Evolutionary conservation across 75 land plant species (phyloP).

Genomic region (Selaginella tamariscina): DNA sequence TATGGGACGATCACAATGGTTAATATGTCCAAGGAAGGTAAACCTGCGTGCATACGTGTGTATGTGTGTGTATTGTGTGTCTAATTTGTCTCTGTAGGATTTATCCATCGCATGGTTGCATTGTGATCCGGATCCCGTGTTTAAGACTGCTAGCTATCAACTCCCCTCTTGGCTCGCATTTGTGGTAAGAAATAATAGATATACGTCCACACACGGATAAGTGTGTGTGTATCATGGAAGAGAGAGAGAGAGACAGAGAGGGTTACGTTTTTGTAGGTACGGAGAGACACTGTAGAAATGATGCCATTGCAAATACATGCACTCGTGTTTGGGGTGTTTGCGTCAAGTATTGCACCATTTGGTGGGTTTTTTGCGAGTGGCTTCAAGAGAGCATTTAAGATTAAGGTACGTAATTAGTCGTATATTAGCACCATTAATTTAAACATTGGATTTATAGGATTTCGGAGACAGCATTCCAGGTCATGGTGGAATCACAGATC

Average conservation of each 20-base stretch:
- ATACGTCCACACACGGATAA: not conserved
- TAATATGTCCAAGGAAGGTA: constrained; percentile 97
- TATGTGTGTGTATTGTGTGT: not conserved
- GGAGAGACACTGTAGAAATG: constrained; percentile 49
- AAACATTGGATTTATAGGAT: constrained; percentile 37
- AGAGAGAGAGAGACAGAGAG: too few species aligned
- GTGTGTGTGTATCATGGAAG: too few species aligned
- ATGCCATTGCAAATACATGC: constrained; percentile 93
- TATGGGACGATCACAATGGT: constrained; percentile 78
- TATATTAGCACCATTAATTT: not conserved
- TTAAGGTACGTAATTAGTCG: constrained; percentile 44
- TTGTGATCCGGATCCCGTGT: constrained; percentile 93
- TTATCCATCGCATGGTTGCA: constrained; percentile 84
- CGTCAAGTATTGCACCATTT: constrained; percentile 97
- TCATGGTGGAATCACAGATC: constrained; percentile 95
- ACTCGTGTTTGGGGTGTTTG: constrained; percentile 71
- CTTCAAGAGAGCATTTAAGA: constrained; percentile 91
- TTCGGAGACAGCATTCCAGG: constrained; percentile 99
- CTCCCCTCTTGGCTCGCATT: constrained; percentile 40
- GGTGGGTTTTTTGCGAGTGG: constrained; percentile 99
- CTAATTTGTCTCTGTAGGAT: constrained; percentile 43
- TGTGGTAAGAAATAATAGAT: constrained; percentile 39
- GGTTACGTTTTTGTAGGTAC: constrained; percentile 41
- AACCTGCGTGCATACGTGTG: not conserved
- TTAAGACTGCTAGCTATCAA: constrained; percentile 43